Base-by-base conservation (phyloP, 2,329 filamentous ascomycete genomes). In the Talaromyces islandicus region DNA sequence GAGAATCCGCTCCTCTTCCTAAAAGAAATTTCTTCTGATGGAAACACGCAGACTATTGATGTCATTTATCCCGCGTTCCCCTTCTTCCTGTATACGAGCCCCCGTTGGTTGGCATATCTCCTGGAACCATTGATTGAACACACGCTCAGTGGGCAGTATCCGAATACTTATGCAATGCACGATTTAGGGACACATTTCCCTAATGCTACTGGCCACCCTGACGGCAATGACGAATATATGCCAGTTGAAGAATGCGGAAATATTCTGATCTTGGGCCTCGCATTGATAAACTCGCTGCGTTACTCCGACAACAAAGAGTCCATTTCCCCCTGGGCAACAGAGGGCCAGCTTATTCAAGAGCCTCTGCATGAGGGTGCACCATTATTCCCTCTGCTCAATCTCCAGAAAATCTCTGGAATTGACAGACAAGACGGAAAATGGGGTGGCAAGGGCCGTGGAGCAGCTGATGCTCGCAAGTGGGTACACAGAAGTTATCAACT, bases 51-150 rank as follows among this genome's bases (percentile, higher is more conserved):
- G 70, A 94, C 90, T 0, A 88, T 94, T 11, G 90, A 93, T 75
- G 89, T 95, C 60, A 93, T 95, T 67, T 94, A 92, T 77, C 91
- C 90, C 0, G 83, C 90, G 0, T 92, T 91, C 74, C 90, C 91
- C 0, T 94, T 93, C 80, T 93, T 93, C 78, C 73, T 93, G 21
- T 94, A 93, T 70, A 92, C 90, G 19, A 92, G 92, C 66, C 90
- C 90, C 2, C 81, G 85, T 61, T 93, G 90, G 89, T 78, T 92
- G 60, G 88, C 86, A 1, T 92, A 92, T 68, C 79, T 93, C 3
- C 78, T 94, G 4, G 89, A 93, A 71, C 90, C 90, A 6, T 78
- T 93, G 25, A 82, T 94, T 57, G 90, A 94, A 74, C 89, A 94
- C 71, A 90, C 90, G 79, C 76, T 90, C 25, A 91, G 88, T 69